Evolutionary conservation across 2,329 filamentous ascomycete species (phyloP), one percentile per base, ranked within the genome.

Genomic region (Tolypocladium ovalisporum): DNA sequence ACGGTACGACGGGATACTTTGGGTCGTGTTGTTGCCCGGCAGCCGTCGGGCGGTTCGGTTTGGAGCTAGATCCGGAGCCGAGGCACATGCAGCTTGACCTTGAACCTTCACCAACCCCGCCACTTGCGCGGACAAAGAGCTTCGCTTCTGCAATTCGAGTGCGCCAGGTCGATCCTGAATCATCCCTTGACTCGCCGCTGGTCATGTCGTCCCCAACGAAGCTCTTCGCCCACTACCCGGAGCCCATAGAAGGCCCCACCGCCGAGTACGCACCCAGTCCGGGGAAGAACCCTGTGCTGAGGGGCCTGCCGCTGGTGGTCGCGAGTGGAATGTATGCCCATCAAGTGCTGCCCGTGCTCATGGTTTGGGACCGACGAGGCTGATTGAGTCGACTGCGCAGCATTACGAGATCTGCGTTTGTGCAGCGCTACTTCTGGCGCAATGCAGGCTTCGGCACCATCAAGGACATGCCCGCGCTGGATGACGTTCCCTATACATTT

Each of bases 251-350:
- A 54, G 68, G 66, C 34, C 69, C 75, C 15, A 66, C 73, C 29
- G 68, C 72, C 58, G 69, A 70, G 12, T 70, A 72, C n/a, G 62
- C 67, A 12, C 62, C 62, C n/a, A 62, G 60, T 22, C 52, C 68
- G 36, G 80, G 84, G 60, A 77, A 80, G 44, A 91, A 93, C 67
- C 89, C 90, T 0, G 79, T 84, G 1, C 75, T 95, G 61, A 79
- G 85, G 57, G 90, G 90, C 6, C 71, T 79, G 36, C 71, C 84
- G 9, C 75, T 95, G 53, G 76, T 55, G 10, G 60, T 53, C 39
- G 61, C 42, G 36, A 53, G 58, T n/a, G 51, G 52, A 56, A 60
- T 57, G 62, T 62, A 56, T 27, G 29, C 57, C 5, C 19, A 29
- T n/a, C 47, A n/a, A 32, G 15, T 9, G 19, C 32, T 5, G 19